Base-by-base conservation (phyloP, 306 rosid species). In the Styphnolobium japonicum region DNA sequence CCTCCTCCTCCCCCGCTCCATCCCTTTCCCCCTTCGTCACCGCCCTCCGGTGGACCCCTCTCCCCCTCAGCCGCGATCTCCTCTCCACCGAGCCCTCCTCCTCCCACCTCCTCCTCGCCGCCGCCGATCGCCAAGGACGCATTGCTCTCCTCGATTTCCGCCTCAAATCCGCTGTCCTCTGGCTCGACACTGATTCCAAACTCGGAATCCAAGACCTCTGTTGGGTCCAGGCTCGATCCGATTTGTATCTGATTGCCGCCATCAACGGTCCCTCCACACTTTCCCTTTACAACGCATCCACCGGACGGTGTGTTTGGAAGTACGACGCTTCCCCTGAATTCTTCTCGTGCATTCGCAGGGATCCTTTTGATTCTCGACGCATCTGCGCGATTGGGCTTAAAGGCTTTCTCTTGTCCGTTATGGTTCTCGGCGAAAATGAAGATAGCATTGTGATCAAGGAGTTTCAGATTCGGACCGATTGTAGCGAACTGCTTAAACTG, bases 321-420 rank as follows among this genome's bases (percentile, higher is more conserved):
- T 96, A 96, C 78, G 97, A 96, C 65, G 93, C 97, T 5, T 82
- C 92, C 5, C 90, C 94, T 2, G 97, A 93, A 34, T 77, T 68
- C 22, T 82, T 93, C 25, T 90, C 97, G 14, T 93, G 99, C 68
- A 58, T 93, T 70, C 97, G 96, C 46, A 90, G 94, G 16, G 98
- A 96, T 78, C 98, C 98, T 6, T 96, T 96, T 76, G 98, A 96
- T 81, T 86, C 96, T 39, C 89, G 99, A 60, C 98, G 89, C 64
- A 73, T 96, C 51, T 93, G 99, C 39, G 91, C 85, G 12, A 68
- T 96, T 29, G 96, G 96, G 0, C 97, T 96, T 53, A 90, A 88
- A 42, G 99, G 99, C 11, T 85, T 93, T 49, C 80, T 96, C 7
- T 74, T 96, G 12, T 91, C 98, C 16, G 82, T 89, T 48, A 71